Evolutionary conservation across 2,329 filamentous ascomycete genomes (phyloP).

Genomic region (Colletotrichum australisinense): DNA sequence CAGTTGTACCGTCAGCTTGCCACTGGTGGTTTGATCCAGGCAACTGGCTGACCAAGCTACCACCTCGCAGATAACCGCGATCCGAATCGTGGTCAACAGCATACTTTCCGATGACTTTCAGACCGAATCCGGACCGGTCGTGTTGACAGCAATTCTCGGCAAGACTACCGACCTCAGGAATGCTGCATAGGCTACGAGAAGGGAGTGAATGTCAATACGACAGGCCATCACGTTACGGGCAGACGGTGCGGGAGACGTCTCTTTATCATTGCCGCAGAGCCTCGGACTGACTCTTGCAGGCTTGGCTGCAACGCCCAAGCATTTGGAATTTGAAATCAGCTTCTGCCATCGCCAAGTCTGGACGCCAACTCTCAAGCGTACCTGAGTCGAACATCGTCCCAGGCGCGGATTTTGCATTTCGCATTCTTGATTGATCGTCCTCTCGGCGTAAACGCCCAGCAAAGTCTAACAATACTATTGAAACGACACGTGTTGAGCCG

Average conservation of each 20-base stretch:
- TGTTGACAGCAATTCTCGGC: neutral
- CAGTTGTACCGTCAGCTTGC: neutral
- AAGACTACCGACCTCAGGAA: neutral
- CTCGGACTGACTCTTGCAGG: neutral
- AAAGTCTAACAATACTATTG: neutral
- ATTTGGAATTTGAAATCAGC: neutral
- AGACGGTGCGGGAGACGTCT: neutral
- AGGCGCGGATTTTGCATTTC: neutral
- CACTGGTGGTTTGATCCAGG: neutral
- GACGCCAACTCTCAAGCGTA: neutral
- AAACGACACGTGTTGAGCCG: neutral
- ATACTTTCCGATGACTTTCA: neutral
- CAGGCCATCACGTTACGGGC: neutral
- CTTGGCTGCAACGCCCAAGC: neutral
- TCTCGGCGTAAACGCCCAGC: neutral
- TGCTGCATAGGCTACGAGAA: conserved; percentile 3
- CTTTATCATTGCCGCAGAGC: conserved; percentile 1
- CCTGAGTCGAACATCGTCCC: neutral
- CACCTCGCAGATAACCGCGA: conserved; percentile 1
- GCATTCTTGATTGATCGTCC: conserved; percentile 17
- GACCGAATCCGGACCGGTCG: neutral
- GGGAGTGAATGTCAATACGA: neutral
- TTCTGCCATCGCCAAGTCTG: neutral
- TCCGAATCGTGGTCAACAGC: neutral
- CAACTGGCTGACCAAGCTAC: neutral